Evolutionary conservation across 306 rosid species (phyloP).

Genomic region (Dalbergia cultrata): DNA sequence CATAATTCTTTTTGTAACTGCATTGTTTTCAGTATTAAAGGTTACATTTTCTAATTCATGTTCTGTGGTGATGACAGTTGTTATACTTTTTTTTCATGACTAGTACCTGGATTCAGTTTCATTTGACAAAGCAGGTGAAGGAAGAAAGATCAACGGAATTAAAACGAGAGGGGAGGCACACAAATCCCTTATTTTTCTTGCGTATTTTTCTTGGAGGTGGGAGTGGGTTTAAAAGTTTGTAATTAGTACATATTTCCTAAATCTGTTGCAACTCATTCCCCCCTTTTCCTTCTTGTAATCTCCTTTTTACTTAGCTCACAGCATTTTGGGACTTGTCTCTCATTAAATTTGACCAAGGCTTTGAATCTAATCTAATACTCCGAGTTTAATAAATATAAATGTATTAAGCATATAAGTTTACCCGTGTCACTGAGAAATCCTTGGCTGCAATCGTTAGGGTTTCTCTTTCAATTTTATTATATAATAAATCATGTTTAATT

Average conservation of each 20-base stretch:
- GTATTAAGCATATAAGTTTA: neutral
- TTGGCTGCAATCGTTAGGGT: neutral
- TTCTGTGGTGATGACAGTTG: neutral
- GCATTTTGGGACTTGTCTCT: neutral
- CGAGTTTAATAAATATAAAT: no score
- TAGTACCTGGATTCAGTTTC: neutral
- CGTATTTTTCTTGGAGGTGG: neutral
- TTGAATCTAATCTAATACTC: neutral
- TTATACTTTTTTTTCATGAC: neutral
- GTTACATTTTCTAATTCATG: neutral
- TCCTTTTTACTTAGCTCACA: neutral
- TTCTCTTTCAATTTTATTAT: neutral
- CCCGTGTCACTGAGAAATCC: neutral
- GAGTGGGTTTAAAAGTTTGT: constrained; percentile 4
- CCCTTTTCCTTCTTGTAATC: neutral
- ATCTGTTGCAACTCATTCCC: neutral
- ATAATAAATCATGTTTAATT: neutral
- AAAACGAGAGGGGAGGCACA: neutral
- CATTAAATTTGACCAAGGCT: neutral
- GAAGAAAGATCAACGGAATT: neutral
- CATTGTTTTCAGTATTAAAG: neutral
- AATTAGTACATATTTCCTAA: neutral
- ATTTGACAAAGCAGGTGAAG: constrained; percentile 8
- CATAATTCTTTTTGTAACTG: neutral
- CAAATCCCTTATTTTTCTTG: neutral